These are phyloP conservation scores for Azolla pinnata DNA, from an alignment of 75 land plant species.

Conservation along the genomic window DNA sequence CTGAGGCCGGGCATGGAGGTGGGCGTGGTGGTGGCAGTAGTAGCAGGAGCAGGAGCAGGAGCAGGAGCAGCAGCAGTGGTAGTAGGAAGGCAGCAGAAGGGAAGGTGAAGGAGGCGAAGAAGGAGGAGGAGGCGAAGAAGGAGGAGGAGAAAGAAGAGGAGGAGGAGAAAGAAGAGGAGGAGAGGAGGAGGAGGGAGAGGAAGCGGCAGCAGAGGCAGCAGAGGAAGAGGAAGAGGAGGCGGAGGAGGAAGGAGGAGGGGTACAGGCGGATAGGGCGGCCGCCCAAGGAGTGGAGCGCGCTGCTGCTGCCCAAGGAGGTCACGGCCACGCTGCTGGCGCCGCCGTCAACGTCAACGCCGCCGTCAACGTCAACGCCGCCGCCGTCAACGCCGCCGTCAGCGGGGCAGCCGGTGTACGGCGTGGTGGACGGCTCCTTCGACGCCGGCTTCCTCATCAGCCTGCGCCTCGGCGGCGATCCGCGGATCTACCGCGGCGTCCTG, in stretches of 20 bases:
- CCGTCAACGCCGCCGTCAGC: conserved; percentile 11
- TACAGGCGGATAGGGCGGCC: neutral
- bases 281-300: neutral
- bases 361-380: conserved; percentile 25
- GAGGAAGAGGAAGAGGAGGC: neutral
- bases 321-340: conserved; percentile 8
- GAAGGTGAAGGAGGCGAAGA: too few relatives aligned
- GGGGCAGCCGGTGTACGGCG: conserved; percentile 22
- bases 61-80: too few relatives aligned
- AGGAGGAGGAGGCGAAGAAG: too few relatives aligned
- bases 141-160: neutral
- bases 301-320: neutral
- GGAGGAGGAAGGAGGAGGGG: neutral
- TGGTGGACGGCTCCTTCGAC: conserved; percentile 26
- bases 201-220: neutral
- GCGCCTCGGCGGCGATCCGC: conserved; percentile 13
- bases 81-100: too few relatives aligned
- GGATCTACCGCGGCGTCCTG: conserved; percentile 17
- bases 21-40: too few relatives aligned
- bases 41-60: too few relatives aligned
- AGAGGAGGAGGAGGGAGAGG: neutral
- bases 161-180: neutral
- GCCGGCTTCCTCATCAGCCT: conserved; percentile 27
- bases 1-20: too few relatives aligned
- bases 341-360: conserved; percentile 20